Evolutionary conservation across 2,329 filamentous ascomycete genomes (phyloP), one percentile per base, ranked within the genome.

Genomic region (Diatrype stigma): DNA sequence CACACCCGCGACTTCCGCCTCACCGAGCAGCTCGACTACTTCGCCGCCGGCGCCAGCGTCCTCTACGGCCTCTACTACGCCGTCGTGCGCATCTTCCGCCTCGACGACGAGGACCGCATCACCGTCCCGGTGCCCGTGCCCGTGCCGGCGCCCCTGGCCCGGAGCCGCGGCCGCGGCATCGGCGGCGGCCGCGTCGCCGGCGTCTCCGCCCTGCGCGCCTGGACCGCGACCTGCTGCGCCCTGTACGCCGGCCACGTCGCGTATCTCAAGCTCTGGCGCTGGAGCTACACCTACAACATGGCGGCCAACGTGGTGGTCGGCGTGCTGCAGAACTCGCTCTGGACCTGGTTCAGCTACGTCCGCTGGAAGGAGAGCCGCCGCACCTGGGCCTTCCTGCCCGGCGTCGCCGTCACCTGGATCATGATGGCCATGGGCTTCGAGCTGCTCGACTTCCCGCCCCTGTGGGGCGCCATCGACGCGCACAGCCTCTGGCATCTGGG

Each of bases 221-320:
- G 92, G 93, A 92, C 90, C 1, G 63, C 77, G 12, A 58, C 89
- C 7, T 99, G 94, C 67, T 67, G 82, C 23, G 56, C 72, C 14
- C 71, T 96, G 48, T 99, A 96, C 69, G 64, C 78, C 23, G 74
- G 80, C 49, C 94, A 99, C 67, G 84, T 96, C 45, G 80, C 76
- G 44, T 99, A 96, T 68, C 78, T 99, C 49, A 90, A 87, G 64
- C 82, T 90, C 60, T 89, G 92, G 76, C 76, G 79, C 17, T 99
- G 94, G 89, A 89, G 97, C 70, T 99, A 99, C 68, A 88, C 87
- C 5, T 99, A 99, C 73, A 99, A 99, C 68, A 97, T 99, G 91
- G 84, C 87, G 1, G 94, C 92, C 47, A 99, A 97, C 63, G 89
- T 99, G 19, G 83, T 80, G 3, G 82, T 88, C 11, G 94, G 94